These are phyloP conservation scores for Cutaneotrichosporon sp. DNA, from an alignment of 1,284 basidiomycete species.

Conservation along the genomic window DNA sequence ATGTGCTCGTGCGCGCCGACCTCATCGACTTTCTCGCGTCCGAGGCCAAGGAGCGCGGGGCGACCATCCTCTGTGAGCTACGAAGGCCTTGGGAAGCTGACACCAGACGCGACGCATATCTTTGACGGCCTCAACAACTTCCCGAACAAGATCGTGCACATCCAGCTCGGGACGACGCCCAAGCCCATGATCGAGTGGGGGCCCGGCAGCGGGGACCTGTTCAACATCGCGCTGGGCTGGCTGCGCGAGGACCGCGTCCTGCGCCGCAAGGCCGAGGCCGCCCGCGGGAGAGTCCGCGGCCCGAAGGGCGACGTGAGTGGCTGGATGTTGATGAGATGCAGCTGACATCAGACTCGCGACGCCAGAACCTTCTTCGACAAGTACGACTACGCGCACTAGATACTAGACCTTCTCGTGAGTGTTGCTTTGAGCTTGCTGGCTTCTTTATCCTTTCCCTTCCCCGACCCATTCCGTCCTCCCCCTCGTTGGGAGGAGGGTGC, in stretches of 20 bases:
- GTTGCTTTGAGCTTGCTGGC: background rate
- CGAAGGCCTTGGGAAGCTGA: too few species aligned
- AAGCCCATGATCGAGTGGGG: slow-evolving; percentile 70
- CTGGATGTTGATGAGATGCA: slow-evolving; percentile 2
- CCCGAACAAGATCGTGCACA: slow-evolving; percentile 86
- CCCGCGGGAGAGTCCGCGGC: slow-evolving; percentile 65
- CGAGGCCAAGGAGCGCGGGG: slow-evolving; percentile 77
- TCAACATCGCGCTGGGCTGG: slow-evolving; percentile 78
- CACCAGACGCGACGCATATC: slow-evolving; percentile 83
- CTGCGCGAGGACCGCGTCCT: slow-evolving; percentile 75
- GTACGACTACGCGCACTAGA: slow-evolving; percentile 57
- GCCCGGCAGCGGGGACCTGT: slow-evolving; percentile 59
- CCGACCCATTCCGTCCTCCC: too few species aligned
- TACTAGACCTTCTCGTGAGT: background rate
- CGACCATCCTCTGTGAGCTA: slow-evolving; percentile 79
- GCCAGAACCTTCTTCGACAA: slow-evolving; percentile 88
- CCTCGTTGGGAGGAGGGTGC: too few species aligned
- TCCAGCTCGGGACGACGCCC: slow-evolving; percentile 72
- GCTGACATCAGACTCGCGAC: slow-evolving; percentile 60
- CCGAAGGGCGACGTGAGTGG: slow-evolving; percentile 66
- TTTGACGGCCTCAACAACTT: slow-evolving; percentile 85
- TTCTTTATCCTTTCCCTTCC: background rate
- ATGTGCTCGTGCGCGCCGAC: slow-evolving; percentile 91
- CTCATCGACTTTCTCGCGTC: slow-evolving; percentile 81
- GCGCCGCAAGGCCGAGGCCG: slow-evolving; percentile 62